Evolutionary conservation across 495 filamentous ascomycete genomes (phyloP), one percentile per base, ranked within the genome.

Genomic region (Daldinia grandis): DNA sequence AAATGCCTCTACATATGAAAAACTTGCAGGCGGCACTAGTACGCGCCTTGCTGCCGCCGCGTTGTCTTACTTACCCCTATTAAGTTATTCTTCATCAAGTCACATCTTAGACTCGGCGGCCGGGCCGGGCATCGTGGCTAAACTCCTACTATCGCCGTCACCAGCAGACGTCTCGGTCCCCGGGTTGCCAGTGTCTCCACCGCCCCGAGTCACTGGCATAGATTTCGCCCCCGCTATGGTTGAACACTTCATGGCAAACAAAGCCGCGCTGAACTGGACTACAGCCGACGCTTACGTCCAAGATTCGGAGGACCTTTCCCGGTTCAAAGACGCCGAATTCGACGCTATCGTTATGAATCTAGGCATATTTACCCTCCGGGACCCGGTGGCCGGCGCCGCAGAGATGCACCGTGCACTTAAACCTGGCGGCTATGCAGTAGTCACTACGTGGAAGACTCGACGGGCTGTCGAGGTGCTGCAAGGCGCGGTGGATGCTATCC

Each of bases 321-420:
- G 47, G 6, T 70, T 76, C 44, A 53, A 55, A 21, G 61, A 69
- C 58, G 76, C 68, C 51, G 66, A 73, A 0, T 74, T 77, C 55
- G 70, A 73, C 35, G 74, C 74, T 33, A 66, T 78, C 21, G 68
- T 76, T 3, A 74, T 72, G 74, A 69, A 54, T 42, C 47, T 77
- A 10, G 71, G 72, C n/a, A 73, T 78, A 21, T 79, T 78, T 40
- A 27, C 63, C 5, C 61, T 74, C 19, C 25, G 21, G 8, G 60
- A 76, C 47, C 73, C 73, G 10, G 44, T 63, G 0, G 63, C 56
- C 8, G 77, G 64, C 24, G 69, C 66, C 3, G 47, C 67, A 19
- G 69, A 78, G 60, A 81, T 78, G 42, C 56, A 71, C 28, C 77
- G 77, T 47, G 76, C 74, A 3, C 71, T 82, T 2, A 78, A 78